These are phyloP conservation scores for Zalerion maritima DNA, from an alignment of 495 filamentous ascomycete species.

Conservation along the genomic window DNA sequence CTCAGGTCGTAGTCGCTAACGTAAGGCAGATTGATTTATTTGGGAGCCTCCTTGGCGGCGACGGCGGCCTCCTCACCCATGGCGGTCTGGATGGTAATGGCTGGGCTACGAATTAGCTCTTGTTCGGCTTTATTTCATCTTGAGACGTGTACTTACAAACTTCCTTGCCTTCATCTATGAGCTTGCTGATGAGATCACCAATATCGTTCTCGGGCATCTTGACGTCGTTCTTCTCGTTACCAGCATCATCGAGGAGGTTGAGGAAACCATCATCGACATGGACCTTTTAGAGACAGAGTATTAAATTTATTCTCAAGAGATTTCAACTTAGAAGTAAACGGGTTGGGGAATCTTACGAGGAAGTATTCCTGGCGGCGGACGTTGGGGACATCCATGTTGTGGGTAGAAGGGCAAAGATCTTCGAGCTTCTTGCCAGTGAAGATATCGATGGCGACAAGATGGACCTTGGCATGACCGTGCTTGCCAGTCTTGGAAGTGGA, in stretches of 20 bases:
- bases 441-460: conserved; percentile 93
- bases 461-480: conserved; percentile 99
- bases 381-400: conserved; percentile 99
- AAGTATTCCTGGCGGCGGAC: conserved; percentile 82
- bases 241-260: conserved; percentile 68
- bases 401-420: conserved; percentile 97
- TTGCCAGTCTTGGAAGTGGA: conserved; percentile 99
- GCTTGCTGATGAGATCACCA: conserved; percentile 62
- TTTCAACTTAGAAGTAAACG: background rate
- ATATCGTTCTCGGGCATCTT: conserved; percentile 81
- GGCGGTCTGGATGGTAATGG: conserved; percentile 77
- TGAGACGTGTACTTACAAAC: conserved; percentile 51
- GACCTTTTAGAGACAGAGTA: no score
- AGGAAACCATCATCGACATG: conserved; percentile 88
- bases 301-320: background rate
- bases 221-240: conserved; percentile 84
- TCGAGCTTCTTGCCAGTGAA: conserved; percentile 99
- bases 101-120: conserved; percentile 31
- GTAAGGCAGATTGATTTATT: conserved; percentile 12
- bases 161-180: conserved; percentile 67
- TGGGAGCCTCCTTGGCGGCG: conserved; percentile 81
- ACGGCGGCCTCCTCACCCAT: conserved; percentile 93
- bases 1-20: conserved; percentile 8
- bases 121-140: no score
- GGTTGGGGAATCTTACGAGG: conserved; percentile 49